Evolutionary conservation across 2,329 filamentous ascomycete species (phyloP), one percentile per base, ranked within the genome.

Genomic region (Chrysoporthe puriensis): DNA sequence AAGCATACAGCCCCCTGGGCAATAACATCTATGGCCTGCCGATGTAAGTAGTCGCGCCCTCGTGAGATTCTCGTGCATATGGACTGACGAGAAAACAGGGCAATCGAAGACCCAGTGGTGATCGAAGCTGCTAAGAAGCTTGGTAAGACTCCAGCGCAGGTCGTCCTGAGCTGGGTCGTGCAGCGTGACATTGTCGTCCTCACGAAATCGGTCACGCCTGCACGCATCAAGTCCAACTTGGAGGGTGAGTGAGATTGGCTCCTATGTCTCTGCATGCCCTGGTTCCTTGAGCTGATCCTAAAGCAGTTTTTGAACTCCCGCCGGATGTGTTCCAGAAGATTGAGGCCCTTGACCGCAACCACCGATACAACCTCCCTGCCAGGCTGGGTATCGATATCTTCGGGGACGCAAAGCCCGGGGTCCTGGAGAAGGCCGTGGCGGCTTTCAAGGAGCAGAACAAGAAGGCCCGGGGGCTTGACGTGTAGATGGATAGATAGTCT

Each of bases 1-100:
- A 79, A 65, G 84, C 83, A 1, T 86, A 84, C 77, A 88, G 85
- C 64, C 87, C 87, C n/a, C 82, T 89, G 54, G 87, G 82, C 44
- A 85, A 85, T 75, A 85, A 84, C 73, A 79, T 79, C 61, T 77
- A 82, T 67, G 36, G 54, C 21, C 34, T 67, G 11, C 69, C 69
- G 0, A 70, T 52, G 69, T 69, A 21, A 66, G 69, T 54, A 18
- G 16, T 32, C n/a, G 18, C 13, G 16, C n/a, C 13, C 43, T 34
- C 46, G 42, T 21, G 13, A n/a, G 14, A 8, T 14, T n/a, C 13
- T 7, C 21, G 9, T 2, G 1, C 21, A 18, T 3, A 14, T 26
- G 32, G 16, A 26, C 64, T 67, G 16, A 68, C 13, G 6, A 13
- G 13, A 1, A 36, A 18, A 65, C 56, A 82, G 82, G 70, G 80